Base-by-base conservation (phyloP, 768 basidiomycete species). In the Crucibulum laeve region DNA sequence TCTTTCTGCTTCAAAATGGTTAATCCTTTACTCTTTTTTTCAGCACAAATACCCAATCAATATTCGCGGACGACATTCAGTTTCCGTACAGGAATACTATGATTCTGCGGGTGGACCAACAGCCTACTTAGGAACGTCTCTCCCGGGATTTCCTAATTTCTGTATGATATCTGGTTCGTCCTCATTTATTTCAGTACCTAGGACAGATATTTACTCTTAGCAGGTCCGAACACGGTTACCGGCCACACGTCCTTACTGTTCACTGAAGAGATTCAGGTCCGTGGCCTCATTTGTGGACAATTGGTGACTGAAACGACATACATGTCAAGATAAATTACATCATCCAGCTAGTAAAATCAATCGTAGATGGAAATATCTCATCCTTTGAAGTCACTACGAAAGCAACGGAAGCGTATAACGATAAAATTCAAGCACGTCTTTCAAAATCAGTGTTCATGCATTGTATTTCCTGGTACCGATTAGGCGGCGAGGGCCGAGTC, bases 131-230 rank as follows among this genome's bases (percentile, higher is more conserved):
- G 68, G 66, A 11, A 70, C 69, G 4, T 53, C 58, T 13, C 34
- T 66, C 3, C 67, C 70, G 33, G 61, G 60, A n/a, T 71, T 71
- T 39, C 69, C 69, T 0, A 70, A 70, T 47, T 59, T 68, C 39
- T 71, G 55, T 43, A 51, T 59, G 14, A 28, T 71, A 4, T 40
- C 53, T 25, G 71, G 68, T 66, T 38, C 18, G 55, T 49, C 7
- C 8, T 15, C 4, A 4, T 4, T 25, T 15, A 8, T 4, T 24
- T 17, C 8, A 11, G 18, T 17, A 11, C 28, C 15, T 42, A 18
- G 17, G 0, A 19, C 11, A 21, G 37, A 21, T 36, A 25, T 25
- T 5, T 10, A 5, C 35, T 39, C 4, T 28, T 26, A 34, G n/a
- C 38, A 65, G 67, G 67, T 32, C 66, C 69, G 0, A 71, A 70